A percentile compares a stretch with the other conserved stretches of the same genome.
phyloP scores from a whole-genome alignment of 2,329 filamentous ascomycete genomes.

The Coniochaeta sp. region DNA sequence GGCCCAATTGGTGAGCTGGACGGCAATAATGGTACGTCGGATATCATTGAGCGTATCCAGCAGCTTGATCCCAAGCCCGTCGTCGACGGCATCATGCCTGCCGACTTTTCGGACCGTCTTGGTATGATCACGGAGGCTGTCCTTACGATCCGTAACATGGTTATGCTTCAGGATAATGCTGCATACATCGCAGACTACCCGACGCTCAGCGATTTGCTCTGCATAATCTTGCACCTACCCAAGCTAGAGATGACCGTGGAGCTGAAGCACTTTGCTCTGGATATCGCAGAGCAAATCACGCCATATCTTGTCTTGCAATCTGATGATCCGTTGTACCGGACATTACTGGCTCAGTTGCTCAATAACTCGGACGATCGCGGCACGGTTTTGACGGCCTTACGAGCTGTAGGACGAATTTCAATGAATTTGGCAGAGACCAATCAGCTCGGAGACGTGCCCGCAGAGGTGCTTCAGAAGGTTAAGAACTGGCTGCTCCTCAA shows the following conservation, averaged over 20 bases:
- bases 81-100: constrained; percentile 64
- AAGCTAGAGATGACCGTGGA: constrained; percentile 66
- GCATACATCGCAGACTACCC: constrained; percentile 68
- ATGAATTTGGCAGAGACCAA: constrained; percentile 80
- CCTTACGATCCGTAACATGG: constrained; percentile 89
- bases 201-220: constrained; percentile 72
- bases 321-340: constrained; percentile 71
- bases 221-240: constrained; percentile 74
- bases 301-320: constrained; percentile 67
- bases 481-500: constrained; percentile 70
- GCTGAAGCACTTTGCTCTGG: constrained; percentile 82
- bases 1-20: constrained; percentile 39
- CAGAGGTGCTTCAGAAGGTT: constrained; percentile 57
- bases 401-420: constrained; percentile 77
- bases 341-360: constrained; percentile 54
- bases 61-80: constrained; percentile 52
- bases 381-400: constrained; percentile 69
- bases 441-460: constrained; percentile 63
- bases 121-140: constrained; percentile 78
- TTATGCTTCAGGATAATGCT: constrained; percentile 86
- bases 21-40: constrained; percentile 60
- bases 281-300: constrained; percentile 86
- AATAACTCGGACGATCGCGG: constrained; percentile 65
- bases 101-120: constrained; percentile 61
- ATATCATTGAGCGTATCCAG: constrained; percentile 66